Evolutionary conservation across 345 rosid species (phyloP).

Genomic region (Raphanus raphanistrum): DNA sequence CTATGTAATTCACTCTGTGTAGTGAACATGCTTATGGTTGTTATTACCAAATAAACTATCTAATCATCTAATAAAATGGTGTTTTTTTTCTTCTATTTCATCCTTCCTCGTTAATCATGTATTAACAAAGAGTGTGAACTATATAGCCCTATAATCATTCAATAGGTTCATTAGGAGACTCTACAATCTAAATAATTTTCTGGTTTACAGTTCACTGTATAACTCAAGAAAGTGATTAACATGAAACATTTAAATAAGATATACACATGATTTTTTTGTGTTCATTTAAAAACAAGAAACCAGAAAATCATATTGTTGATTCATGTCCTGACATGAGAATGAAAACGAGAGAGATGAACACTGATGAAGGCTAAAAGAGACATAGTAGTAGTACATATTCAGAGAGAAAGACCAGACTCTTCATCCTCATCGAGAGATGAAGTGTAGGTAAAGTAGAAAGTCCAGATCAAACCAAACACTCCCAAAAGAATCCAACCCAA

Average conservation of each 20-base stretch:
- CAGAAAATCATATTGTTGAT: conserved; percentile 15
- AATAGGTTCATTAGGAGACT: not conserved
- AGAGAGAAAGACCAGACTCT: conserved; percentile 91
- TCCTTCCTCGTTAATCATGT: not conserved
- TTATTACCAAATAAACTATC: not conserved
- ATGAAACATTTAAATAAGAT: not conserved
- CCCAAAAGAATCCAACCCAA: conserved; percentile 90
- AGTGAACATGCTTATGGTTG: conserved; percentile 2
- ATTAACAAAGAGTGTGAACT: not conserved
- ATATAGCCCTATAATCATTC: not conserved
- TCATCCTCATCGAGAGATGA: conserved; percentile 71
- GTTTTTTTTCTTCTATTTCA: not conserved
- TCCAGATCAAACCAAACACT: conserved; percentile 83
- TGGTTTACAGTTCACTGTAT: not conserved
- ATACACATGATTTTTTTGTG: not conserved
- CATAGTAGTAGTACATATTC: not conserved
- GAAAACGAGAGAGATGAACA: not conserved
- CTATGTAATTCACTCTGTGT: not conserved
- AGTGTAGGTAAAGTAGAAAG: conserved; percentile 70
- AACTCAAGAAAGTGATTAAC: not conserved
- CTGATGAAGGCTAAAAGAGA: conserved; percentile 15
- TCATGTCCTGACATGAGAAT: conserved; percentile 23
- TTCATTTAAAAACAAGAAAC: conserved; percentile 33
- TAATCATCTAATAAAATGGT: conserved; percentile 13
- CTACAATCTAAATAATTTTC: not conserved